A percentile compares a stretch with the other conserved stretches of the same genome.
Evolutionary conservation across 2,329 filamentous ascomycete species (phyloP).

Genomic region (Hypoxylon sp.): DNA sequence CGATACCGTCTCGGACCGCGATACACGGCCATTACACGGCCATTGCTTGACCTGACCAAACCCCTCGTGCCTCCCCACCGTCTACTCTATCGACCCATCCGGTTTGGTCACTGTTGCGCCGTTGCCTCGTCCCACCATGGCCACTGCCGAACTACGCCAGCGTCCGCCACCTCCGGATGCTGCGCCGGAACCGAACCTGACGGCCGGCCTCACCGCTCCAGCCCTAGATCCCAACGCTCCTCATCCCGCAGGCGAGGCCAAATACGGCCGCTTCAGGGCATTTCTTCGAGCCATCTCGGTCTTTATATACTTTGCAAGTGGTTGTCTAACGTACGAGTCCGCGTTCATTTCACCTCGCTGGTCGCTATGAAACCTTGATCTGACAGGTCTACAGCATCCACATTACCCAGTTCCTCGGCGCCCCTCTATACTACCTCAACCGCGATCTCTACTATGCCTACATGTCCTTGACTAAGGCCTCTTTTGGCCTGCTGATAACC

Average conservation of each 20-base stretch:
- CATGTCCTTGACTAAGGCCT: constrained; percentile 88
- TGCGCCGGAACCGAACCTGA: constrained; percentile 51
- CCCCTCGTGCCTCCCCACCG: constrained; percentile 2
- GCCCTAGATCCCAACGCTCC: constrained; percentile 42
- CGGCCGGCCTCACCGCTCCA: constrained; percentile 36
- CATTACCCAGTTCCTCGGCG: constrained; percentile 79
- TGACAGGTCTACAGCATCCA: constrained; percentile 65
- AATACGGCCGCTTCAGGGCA: constrained; percentile 64
- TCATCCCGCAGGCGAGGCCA: constrained; percentile 68
- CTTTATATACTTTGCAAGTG: constrained; percentile 64
- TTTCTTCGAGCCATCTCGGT: constrained; percentile 66
- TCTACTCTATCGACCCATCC: background rate
- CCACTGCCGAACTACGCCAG: constrained; percentile 55
- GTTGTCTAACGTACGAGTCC: constrained; percentile 62
- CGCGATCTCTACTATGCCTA: constrained; percentile 85
- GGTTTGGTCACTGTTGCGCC: constrained; percentile 2
- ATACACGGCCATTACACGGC: background rate
- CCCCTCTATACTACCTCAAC: constrained; percentile 81
- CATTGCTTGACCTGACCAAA: background rate
- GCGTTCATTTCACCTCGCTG: constrained; percentile 1
- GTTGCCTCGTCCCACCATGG: constrained; percentile 43
- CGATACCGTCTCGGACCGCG: constrained; percentile 2
- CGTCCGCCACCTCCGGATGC: constrained; percentile 44
- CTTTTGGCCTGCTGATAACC: constrained; percentile 81
- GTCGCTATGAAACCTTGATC: constrained; percentile 39